Base-by-base conservation (phyloP, 345 rosid genomes). In the Anastatica hierochuntica region DNA sequence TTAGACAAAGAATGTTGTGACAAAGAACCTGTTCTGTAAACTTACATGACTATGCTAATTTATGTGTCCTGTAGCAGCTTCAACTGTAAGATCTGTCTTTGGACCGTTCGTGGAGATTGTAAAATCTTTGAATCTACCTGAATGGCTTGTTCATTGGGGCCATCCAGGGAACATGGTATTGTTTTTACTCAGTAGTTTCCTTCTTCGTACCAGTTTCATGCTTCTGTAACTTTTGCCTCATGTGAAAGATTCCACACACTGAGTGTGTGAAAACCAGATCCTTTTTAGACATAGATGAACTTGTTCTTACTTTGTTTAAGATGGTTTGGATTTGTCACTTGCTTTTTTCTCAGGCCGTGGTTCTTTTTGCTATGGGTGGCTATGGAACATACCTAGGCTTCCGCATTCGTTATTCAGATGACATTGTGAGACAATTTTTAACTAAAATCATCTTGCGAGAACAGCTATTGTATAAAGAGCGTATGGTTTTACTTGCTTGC, bases 351-450 rank as follows among this genome's bases (percentile, higher is more conserved):
- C 37, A 92, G 95, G 98, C 94, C 4, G 95, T 92, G 0, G 96
- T 92, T 58, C 96, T 92, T 49, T 83, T 92, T 57, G 96, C 96
- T 17, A 92, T 88, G 96, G 98, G 96, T 13, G 96, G 98, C 10
- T 84, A 85, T 33, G 95, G 98, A 51, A 87, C 96, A 14, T 92
- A 83, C 63, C 74, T 92, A 34, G 98, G 96, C 50, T 92, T 82
- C 52, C 81, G 83, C 51, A 79, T 88, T 52, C 81, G 80, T 13
- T 81, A 51, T 64, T 79, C 98, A 3, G 81, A 83, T 47, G 79
- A 83, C 64, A 64, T 78, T 84, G 98, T 87, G 71, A 79, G 80
- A 31, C 17, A 0, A 1, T 20, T 18, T 20, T 18, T 14, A 16
- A 19, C 20, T 21, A 0, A 17, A 34, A 7, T 31, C 39, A 38